phyloP scores from a whole-genome alignment of 2,329 filamentous ascomycete genomes.

The Zymoseptoria ardabiliae region DNA sequence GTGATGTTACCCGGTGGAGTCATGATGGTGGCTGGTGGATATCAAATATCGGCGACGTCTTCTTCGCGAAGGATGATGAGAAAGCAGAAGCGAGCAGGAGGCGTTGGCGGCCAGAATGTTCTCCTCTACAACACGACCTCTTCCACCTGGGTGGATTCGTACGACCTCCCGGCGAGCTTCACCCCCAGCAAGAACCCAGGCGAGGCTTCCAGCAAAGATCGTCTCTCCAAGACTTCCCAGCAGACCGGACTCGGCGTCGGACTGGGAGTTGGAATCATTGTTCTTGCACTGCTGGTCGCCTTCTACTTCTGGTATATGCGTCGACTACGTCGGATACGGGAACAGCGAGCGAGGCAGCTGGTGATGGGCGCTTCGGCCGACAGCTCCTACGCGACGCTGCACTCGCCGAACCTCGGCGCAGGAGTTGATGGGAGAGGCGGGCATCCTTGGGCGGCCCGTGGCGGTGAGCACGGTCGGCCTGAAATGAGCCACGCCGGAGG shows the following conservation, averaged over 20 bases:
- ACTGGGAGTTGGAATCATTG: constrained; percentile 38
- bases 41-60: constrained; percentile 40
- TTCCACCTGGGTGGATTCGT: constrained; percentile 50
- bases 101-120: constrained; percentile 23
- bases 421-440: constrained; percentile 32
- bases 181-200: not conserved
- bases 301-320: constrained; percentile 43
- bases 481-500: constrained; percentile 27
- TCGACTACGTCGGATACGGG: constrained; percentile 34
- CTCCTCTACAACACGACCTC: constrained; percentile 58
- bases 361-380: constrained; percentile 29
- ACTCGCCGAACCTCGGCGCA: constrained; percentile 39
- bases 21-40: constrained; percentile 56
- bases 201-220: constrained; percentile 17
- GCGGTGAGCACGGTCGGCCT: constrained; percentile 7
- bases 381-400: constrained; percentile 37
- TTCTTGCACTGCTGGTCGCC: constrained; percentile 34
- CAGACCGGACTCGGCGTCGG: constrained; percentile 42
- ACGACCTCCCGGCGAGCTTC: constrained; percentile 37
- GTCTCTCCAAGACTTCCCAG: constrained; percentile 37
- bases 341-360: constrained; percentile 48
- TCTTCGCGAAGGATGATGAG: constrained; percentile 29
- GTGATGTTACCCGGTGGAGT: constrained; percentile 54
- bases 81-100: constrained; percentile 31
- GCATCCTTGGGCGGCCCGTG: constrained; percentile 34